A percentile compares a stretch with the other conserved stretches of the same genome.
phyloP scores from a whole-genome alignment of 208 protist species.

The Angomonas deanei region DNA sequence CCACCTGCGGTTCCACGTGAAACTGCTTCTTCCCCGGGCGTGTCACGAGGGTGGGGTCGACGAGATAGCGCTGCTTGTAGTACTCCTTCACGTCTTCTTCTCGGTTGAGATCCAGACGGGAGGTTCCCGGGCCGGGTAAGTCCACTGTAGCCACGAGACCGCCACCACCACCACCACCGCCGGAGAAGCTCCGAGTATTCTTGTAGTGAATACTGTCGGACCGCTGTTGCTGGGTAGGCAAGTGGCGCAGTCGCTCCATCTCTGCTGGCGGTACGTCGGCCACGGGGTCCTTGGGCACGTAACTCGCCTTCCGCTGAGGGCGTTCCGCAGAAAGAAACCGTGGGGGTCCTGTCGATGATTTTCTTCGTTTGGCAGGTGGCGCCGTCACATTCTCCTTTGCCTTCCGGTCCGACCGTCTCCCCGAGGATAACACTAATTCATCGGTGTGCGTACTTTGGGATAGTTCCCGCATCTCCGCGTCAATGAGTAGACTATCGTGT shows the following conservation, averaged over 20 bases:
- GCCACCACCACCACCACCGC: conserved; percentile 5
- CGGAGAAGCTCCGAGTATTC: background rate
- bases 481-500: background rate
- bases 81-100: conserved; percentile 60
- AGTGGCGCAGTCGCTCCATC: conserved; percentile 11
- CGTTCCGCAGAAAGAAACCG: background rate
- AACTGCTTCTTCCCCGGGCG: conserved; percentile 38
- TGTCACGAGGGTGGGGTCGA: conserved; percentile 39
- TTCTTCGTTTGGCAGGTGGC: background rate
- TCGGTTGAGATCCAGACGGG: conserved; percentile 43
- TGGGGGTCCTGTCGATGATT: background rate
- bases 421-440: no score
- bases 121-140: background rate
- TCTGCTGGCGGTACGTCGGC: conserved; percentile 14
- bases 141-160: background rate
- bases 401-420: no score
- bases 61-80: conserved; percentile 44
- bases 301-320: background rate
- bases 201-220: background rate
- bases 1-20: conserved; percentile 24
- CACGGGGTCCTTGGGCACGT: conserved; percentile 6
- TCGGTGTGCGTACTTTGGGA: no score
- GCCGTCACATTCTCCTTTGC: no score
- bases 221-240: conserved; percentile 4
- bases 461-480: background rate